These are phyloP conservation scores for Tricholoma bakamatsutake DNA, from an alignment of 768 basidiomycete species.

Conservation along the genomic window DNA sequence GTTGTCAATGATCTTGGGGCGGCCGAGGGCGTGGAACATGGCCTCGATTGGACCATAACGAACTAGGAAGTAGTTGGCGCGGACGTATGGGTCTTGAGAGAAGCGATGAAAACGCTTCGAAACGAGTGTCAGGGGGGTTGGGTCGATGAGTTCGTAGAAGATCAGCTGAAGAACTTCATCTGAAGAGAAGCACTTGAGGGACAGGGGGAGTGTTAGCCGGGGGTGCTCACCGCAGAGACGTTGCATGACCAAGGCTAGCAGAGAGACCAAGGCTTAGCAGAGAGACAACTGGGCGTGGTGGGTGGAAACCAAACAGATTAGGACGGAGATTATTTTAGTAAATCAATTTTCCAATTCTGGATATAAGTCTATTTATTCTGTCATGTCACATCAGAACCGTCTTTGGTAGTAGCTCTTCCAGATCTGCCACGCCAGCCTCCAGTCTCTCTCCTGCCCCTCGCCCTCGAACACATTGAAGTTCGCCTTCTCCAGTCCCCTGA, in stretches of 20 bases:
- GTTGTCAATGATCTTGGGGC: constrained; percentile 59
- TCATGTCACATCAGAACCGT: constrained; percentile 29
- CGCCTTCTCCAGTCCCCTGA: constrained; percentile 58
- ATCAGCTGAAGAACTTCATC: constrained; percentile 69
- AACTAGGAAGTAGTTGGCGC: constrained; percentile 71
- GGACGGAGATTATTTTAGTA: constrained; percentile 45
- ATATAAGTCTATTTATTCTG: background rate
- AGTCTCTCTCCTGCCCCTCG: constrained; percentile 58
- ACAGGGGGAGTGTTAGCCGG: no score
- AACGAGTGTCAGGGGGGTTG: constrained; percentile 48
- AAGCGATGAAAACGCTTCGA: constrained; percentile 57
- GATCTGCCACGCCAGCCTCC: constrained; percentile 74
- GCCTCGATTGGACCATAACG: constrained; percentile 69
- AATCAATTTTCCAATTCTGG: constrained; percentile 19
- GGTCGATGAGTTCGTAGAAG: constrained; percentile 67
- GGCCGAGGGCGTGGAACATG: constrained; percentile 68
- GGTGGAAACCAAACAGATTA: constrained; percentile 28
- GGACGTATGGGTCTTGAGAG: constrained; percentile 68
- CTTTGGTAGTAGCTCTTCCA: constrained; percentile 38
- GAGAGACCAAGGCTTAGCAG: background rate
- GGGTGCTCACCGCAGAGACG: constrained; percentile 59
- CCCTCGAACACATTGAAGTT: constrained; percentile 71
- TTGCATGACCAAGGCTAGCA: constrained; percentile 36
- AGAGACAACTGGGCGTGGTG: constrained; percentile 19
- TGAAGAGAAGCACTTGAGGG: constrained; percentile 16